phyloP scores from a whole-genome alignment of 1,284 basidiomycete species.

The Peniophora sp. region DNA sequence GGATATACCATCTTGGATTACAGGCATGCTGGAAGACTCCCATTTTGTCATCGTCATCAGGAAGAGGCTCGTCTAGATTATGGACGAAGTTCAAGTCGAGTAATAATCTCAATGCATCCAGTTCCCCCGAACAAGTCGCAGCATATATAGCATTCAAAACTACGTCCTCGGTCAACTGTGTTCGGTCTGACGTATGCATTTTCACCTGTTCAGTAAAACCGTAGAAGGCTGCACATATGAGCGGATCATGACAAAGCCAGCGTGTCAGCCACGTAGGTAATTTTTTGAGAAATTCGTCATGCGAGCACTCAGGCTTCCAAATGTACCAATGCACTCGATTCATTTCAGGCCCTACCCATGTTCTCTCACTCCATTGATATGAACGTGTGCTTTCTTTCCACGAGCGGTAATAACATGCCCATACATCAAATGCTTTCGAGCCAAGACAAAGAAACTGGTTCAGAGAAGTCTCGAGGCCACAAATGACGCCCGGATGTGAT shows the following conservation, averaged over 20 bases:
- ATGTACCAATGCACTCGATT: too few relatives aligned
- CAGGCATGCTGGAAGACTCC: not conserved
- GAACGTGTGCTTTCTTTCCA: too few relatives aligned
- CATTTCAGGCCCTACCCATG: too few relatives aligned
- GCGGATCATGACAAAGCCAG: not conserved
- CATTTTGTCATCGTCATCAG: not conserved
- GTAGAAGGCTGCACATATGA: not conserved
- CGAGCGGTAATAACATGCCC: too few relatives aligned
- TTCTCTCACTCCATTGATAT: too few relatives aligned
- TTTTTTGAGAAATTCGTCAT: not conserved
- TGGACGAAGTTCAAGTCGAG: not conserved
- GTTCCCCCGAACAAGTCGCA: not conserved
- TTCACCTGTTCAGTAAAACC: not conserved
- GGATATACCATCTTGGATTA: not conserved
- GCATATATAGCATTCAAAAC: not conserved
- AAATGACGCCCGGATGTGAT: not conserved
- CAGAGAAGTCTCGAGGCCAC: not conserved
- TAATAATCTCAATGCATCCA: not conserved
- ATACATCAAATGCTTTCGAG: too few relatives aligned
- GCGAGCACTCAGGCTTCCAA: not conserved
- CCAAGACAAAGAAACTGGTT: not conserved
- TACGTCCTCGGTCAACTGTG: not conserved
- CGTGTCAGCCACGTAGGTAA: not conserved
- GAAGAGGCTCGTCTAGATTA: not conserved
- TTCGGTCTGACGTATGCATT: not conserved